phyloP scores from a whole-genome alignment of 805 yeast genomes.

The Spathaspora arborariae region DNA sequence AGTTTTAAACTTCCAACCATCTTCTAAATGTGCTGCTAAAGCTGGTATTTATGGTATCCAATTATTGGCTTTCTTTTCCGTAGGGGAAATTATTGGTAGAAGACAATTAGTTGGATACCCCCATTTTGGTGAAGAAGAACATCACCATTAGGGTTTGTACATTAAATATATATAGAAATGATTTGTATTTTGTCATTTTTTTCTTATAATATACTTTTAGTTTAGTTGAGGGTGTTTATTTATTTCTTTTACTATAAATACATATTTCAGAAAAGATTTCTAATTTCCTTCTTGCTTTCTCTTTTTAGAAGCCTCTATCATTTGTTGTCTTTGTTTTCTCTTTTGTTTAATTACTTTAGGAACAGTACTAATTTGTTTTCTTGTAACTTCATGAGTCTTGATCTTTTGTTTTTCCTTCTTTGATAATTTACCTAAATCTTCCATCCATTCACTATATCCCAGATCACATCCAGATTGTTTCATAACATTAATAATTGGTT shows the following conservation, averaged over 20 bases:
- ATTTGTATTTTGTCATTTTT: not conserved
- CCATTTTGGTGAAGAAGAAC: conserved; percentile 42
- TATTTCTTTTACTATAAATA: conserved; percentile 1
- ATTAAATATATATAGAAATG: not conserved
- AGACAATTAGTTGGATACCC: conserved; percentile 91
- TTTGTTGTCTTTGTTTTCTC: conserved; percentile 58
- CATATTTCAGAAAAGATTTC: not conserved
- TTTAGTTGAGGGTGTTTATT: not conserved
- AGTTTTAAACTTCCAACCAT: conserved; percentile 42
- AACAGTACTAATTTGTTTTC: conserved; percentile 81
- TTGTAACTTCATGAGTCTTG: conserved; percentile 53
- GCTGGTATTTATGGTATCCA: conserved; percentile 78
- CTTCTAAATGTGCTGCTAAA: conserved; percentile 56
- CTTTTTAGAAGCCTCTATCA: conserved; percentile 73
- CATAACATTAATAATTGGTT: conserved; percentile 91
- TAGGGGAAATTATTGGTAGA: conserved; percentile 97
- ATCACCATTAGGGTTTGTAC: conserved; percentile 40
- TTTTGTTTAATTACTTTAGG: conserved; percentile 65
- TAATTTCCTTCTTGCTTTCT: conserved; percentile 33
- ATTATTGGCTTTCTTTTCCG: conserved; percentile 83
- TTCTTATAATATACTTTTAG: not conserved
- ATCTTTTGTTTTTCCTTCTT: conserved; percentile 59
- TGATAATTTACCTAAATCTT: conserved; percentile 59
- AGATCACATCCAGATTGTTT: conserved; percentile 75
- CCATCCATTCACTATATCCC: conserved; percentile 79